phyloP scores from a whole-genome alignment of 2,329 filamentous ascomycete species.

The Aureobasidium melanogenum region DNA sequence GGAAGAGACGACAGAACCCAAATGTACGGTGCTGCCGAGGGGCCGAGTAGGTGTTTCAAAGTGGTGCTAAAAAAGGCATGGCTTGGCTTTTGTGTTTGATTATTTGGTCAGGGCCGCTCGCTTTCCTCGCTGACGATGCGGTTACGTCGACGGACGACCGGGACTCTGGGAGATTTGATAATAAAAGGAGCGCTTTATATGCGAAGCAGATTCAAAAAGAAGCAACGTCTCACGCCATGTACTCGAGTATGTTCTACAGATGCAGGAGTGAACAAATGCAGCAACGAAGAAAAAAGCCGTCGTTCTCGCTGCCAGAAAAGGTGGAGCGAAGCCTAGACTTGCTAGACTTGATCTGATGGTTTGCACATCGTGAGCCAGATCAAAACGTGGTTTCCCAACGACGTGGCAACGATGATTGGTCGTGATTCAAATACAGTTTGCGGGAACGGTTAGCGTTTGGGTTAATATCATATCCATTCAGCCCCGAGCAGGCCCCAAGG shows the following conservation, averaged over 20 bases:
- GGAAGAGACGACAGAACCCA: neutral
- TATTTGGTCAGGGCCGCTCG: neutral
- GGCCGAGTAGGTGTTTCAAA: neutral
- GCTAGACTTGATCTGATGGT: slow-evolving; percentile 8
- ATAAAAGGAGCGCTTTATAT: neutral
- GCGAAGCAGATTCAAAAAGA: neutral
- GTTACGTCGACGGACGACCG: neutral
- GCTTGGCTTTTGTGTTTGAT: slow-evolving; percentile 9
- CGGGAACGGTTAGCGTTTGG: neutral
- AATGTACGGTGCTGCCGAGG: slow-evolving; percentile 1
- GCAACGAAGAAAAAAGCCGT: neutral
- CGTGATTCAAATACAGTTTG: neutral
- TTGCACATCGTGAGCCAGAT: slow-evolving; percentile 8
- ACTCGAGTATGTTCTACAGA: neutral
- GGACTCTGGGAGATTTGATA: neutral
- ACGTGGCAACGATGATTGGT: neutral
- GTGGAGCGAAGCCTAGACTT: neutral
- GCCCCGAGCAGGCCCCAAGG: neutral
- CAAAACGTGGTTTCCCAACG: neutral
- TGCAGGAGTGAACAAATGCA: neutral
- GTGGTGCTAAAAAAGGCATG: slow-evolving; percentile 3
- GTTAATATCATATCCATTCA: neutral
- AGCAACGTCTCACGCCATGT: neutral
- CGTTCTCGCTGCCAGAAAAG: neutral
- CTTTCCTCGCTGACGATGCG: neutral